Percentiles rank a stretch among this genome's conserved stretches.
phyloP scores from a whole-genome alignment of 352 stramenopile genomes.

The Phytopythium ostracodes region DNA sequence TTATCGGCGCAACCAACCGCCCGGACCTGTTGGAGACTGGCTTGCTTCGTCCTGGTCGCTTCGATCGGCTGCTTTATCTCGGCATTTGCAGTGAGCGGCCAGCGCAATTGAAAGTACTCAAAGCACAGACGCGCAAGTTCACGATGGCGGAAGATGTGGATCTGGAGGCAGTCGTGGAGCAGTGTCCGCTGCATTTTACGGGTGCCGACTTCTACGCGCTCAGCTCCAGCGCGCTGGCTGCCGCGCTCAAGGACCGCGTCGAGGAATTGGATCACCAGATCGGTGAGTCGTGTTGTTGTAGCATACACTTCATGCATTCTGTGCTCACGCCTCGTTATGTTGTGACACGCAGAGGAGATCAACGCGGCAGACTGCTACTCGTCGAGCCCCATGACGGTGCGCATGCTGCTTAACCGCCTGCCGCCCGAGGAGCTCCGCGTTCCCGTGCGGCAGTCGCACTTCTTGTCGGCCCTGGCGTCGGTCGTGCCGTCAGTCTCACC shows the following conservation, averaged over 20 bases:
- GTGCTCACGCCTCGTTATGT: background rate
- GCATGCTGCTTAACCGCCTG: constrained; percentile 61
- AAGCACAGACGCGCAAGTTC: constrained; percentile 82
- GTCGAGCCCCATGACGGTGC: constrained; percentile 63
- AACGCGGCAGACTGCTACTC: constrained; percentile 82
- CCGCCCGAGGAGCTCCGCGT: constrained; percentile 59
- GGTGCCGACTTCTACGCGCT: constrained; percentile 84
- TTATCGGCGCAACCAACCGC: constrained; percentile 96
- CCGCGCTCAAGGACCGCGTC: constrained; percentile 78
- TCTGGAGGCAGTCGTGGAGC: constrained; percentile 51
- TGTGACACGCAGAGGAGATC: constrained; percentile 34
- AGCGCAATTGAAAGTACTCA: constrained; percentile 79
- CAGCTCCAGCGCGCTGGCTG: constrained; percentile 66
- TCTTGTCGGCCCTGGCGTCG: constrained; percentile 20
- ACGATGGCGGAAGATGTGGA: constrained; percentile 51
- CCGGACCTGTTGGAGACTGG: constrained; percentile 95
- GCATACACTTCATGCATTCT: background rate
- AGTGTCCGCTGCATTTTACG: constrained; percentile 73
- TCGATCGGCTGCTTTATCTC: constrained; percentile 79
- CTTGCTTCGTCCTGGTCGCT: constrained; percentile 91
- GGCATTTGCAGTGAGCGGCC: constrained; percentile 74
- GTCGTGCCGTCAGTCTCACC: constrained; percentile 84
- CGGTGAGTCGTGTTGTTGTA: constrained; percentile 26
- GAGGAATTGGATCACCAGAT: constrained; percentile 57
- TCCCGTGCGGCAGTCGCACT: constrained; percentile 41